These are phyloP conservation scores for Phalaenopsis equestris DNA, from an alignment of 106 monocot genomes.

Conservation along the genomic window DNA sequence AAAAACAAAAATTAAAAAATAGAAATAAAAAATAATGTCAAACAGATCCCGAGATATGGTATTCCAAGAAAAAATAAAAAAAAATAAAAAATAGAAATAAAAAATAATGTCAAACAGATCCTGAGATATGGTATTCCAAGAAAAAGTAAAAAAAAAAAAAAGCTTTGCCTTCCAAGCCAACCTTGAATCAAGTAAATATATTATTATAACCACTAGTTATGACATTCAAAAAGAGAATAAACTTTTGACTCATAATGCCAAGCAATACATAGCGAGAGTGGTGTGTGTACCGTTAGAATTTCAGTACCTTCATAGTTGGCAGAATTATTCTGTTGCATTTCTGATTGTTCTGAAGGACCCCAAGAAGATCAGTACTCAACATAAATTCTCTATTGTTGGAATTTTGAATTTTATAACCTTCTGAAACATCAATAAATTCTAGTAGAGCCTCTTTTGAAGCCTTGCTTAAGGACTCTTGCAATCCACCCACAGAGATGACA, in stretches of 20 bases:
- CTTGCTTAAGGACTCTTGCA: conserved; percentile 91
- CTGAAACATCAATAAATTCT: conserved; percentile 54
- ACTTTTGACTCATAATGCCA: not conserved
- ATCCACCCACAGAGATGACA: conserved; percentile 82
- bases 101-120: not conserved
- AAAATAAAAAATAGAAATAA: not conserved
- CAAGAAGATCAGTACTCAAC: conserved; percentile 72
- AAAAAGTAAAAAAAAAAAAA: not conserved
- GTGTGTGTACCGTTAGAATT: not conserved
- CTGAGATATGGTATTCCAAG: not conserved
- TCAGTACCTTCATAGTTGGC: conserved; percentile 75
- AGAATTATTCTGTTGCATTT: conserved; percentile 72
- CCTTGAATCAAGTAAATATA: not conserved
- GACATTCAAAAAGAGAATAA: not conserved
- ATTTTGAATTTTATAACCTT: conserved; percentile 16
- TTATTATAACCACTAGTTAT: not conserved
- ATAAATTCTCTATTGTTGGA: conserved; percentile 32
- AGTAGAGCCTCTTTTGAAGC: conserved; percentile 49
- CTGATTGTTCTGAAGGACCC: conserved; percentile 64
- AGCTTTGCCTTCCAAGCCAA: not conserved
- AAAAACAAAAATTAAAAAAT: too few species aligned
- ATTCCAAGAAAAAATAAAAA: not conserved
- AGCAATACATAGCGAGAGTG: not conserved
- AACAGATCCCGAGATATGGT: not conserved
- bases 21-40: too few species aligned